These are phyloP conservation scores for Picochlorum sp. DNA, from an alignment of 139 green algal species.

Conservation along the genomic window DNA sequence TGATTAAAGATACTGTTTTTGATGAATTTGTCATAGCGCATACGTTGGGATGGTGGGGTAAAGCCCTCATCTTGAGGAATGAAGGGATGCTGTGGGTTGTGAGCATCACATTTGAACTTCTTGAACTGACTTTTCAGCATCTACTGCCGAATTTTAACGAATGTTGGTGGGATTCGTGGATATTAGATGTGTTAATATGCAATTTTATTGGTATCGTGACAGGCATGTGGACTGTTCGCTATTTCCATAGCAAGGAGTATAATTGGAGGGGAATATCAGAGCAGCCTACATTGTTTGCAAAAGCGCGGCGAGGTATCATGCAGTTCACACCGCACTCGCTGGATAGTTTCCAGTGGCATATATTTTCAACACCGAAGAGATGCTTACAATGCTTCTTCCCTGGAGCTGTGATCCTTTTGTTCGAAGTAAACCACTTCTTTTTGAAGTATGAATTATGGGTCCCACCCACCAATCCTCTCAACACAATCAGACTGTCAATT, in stretches of 20 bases:
- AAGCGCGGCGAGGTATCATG: slow-evolving; percentile 40
- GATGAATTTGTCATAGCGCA: slow-evolving; percentile 93
- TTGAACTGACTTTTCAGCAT: slow-evolving; percentile 67
- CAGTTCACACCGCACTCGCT: slow-evolving; percentile 76
- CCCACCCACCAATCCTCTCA: slow-evolving; percentile 70
- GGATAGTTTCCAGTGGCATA: slow-evolving; percentile 55
- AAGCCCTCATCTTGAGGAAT: slow-evolving; percentile 76
- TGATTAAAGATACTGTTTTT: slow-evolving; percentile 61
- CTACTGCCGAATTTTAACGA: slow-evolving; percentile 95
- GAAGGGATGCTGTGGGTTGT: slow-evolving; percentile 54
- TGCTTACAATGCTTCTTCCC: slow-evolving; percentile 39
- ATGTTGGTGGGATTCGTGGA: slow-evolving; percentile 93
- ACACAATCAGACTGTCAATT: slow-evolving; percentile 61
- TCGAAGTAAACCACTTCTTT: slow-evolving; percentile 90
- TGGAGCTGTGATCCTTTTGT: slow-evolving; percentile 16
- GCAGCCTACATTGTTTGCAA: slow-evolving; percentile 46
- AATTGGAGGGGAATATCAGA: slow-evolving; percentile 58
- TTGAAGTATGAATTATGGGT: slow-evolving; percentile 89
- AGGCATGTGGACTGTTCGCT: slow-evolving; percentile 57
- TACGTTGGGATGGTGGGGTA: slow-evolving; percentile 69
- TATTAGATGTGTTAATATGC: slow-evolving; percentile 82
- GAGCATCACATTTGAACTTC: slow-evolving; percentile 50
- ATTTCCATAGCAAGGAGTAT: slow-evolving; percentile 49
- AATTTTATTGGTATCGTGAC: slow-evolving; percentile 64
- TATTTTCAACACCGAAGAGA: slow-evolving; percentile 42